These are phyloP conservation scores for Lodderomyces metapsilosis DNA, from an alignment of 1,139 yeast species.

Conservation along the genomic window DNA sequence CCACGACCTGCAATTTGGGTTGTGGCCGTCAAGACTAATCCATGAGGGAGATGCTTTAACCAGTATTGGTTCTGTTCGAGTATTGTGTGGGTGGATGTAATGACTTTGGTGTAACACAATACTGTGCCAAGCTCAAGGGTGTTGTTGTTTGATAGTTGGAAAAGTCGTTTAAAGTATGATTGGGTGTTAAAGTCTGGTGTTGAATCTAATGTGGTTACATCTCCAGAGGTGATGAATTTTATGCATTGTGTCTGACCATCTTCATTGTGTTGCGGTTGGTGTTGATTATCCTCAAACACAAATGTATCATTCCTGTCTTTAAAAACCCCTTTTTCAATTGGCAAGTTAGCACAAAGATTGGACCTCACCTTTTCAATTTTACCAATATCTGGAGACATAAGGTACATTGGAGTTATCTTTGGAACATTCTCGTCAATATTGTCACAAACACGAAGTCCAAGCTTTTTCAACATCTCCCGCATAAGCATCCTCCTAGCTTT, in stretches of 20 bases:
- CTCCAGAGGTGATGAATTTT: slow-evolving; percentile 38
- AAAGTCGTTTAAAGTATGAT: slow-evolving; percentile 51
- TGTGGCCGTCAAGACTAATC: slow-evolving; percentile 71
- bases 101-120: slow-evolving; percentile 80
- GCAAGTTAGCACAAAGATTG: slow-evolving; percentile 35
- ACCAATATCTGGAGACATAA: slow-evolving; percentile 33
- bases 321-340: slow-evolving; percentile 42
- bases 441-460: slow-evolving; percentile 71
- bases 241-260: slow-evolving; percentile 54
- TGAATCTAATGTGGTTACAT: slow-evolving; percentile 41
- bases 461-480: slow-evolving; percentile 49
- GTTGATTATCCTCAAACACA: slow-evolving; percentile 35
- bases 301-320: slow-evolving; percentile 57
- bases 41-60: slow-evolving; percentile 63
- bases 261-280: slow-evolving; percentile 32
- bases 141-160: slow-evolving; percentile 20
- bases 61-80: slow-evolving; percentile 69
- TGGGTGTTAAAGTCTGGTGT: slow-evolving; percentile 75
- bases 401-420: slow-evolving; percentile 59
- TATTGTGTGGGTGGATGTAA: slow-evolving; percentile 81
- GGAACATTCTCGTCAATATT: slow-evolving; percentile 55
- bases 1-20: slow-evolving; percentile 92
- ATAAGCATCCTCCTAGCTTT: slow-evolving; percentile 53
- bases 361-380: slow-evolving; percentile 30
- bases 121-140: slow-evolving; percentile 55